phyloP scores from a whole-genome alignment of 1,284 basidiomycete genomes.

The Sutorius eximius region DNA sequence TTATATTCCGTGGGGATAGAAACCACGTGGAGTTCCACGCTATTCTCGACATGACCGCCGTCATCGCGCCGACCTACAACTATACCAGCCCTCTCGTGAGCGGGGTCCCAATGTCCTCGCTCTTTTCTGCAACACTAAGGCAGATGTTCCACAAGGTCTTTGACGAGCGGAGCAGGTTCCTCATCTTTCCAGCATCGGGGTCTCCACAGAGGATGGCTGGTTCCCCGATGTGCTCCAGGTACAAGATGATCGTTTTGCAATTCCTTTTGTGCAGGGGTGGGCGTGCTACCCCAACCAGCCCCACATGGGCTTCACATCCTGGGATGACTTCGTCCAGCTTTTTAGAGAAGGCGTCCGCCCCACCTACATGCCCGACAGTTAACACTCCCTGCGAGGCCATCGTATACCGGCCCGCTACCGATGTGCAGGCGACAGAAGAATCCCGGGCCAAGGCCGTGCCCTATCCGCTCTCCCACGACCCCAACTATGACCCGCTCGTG shows the following conservation, averaged over 20 bases:
- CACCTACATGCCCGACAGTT: slow-evolving; percentile 32
- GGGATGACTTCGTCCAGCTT: slow-evolving; percentile 52
- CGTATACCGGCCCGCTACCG: slow-evolving; percentile 38
- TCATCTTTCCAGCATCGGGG: slow-evolving; percentile 43
- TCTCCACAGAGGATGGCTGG: slow-evolving; percentile 41
- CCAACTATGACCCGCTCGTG: slow-evolving; percentile 34
- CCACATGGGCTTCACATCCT: slow-evolving; percentile 41
- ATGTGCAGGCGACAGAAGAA: slow-evolving; percentile 38
- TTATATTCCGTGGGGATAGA: slow-evolving; percentile 19
- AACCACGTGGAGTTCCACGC: slow-evolving; percentile 46
- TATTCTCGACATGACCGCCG: slow-evolving; percentile 45
- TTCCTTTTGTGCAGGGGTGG: slow-evolving; percentile 23
- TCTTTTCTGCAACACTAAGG: slow-evolving; percentile 30
- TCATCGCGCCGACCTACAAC: slow-evolving; percentile 16
- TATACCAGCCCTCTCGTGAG: slow-evolving; percentile 23
- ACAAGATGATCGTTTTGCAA: slow-evolving; percentile 19
- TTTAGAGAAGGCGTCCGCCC: slow-evolving; percentile 44
- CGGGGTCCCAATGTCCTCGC: slow-evolving; percentile 27
- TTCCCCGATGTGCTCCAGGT: slow-evolving; percentile 25
- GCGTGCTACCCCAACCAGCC: slow-evolving; percentile 11
- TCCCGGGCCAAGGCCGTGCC: slow-evolving; percentile 53
- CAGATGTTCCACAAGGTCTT: slow-evolving; percentile 42
- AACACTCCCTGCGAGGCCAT: slow-evolving; percentile 49
- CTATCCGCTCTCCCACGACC: slow-evolving; percentile 44
- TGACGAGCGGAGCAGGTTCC: slow-evolving; percentile 46